These are phyloP conservation scores for Candida arabinofermentans DNA, from an alignment of 805 yeast genomes.

Conservation along the genomic window DNA sequence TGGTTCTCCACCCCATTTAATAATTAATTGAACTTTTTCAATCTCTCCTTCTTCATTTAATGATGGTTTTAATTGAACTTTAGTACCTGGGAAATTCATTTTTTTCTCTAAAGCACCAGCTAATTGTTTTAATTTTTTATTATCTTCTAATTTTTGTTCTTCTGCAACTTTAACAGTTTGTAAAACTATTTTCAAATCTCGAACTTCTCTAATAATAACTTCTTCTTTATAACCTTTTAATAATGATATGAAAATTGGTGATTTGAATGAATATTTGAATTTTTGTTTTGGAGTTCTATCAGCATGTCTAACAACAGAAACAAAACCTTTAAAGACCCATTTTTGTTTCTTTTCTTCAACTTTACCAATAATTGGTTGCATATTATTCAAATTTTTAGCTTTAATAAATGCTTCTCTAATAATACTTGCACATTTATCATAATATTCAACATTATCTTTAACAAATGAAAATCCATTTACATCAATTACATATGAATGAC, in stretches of 20 bases:
- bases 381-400: conserved; percentile 47
- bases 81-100: conserved; percentile 90
- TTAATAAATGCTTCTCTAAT: conserved; percentile 69
- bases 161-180: conserved; percentile 81
- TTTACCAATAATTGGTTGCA: conserved; percentile 30
- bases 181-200: conserved; percentile 80
- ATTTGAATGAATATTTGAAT: conserved; percentile 89
- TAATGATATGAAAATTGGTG: conserved; percentile 79
- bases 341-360: conserved; percentile 70
- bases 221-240: conserved; percentile 94
- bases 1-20: conserved; percentile 99
- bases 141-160: conserved; percentile 75
- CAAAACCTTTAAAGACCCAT: conserved; percentile 95
- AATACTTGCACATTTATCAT: conserved; percentile 77
- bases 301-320: conserved; percentile 91
- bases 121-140: conserved; percentile 68
- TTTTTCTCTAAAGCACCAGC: conserved; percentile 85
- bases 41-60: conserved; percentile 62
- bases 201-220: conserved; percentile 87
- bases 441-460: conserved; percentile 82
- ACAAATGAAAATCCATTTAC: conserved; percentile 98
- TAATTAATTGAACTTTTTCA: conserved; percentile 91
- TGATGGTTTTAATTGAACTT: conserved; percentile 91
- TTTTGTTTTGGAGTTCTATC: conserved; percentile 98
- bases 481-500: conserved; percentile 88